Base-by-base conservation (phyloP, 2,329 filamentous ascomycete genomes). In the Pseudogymnoascus sp. region DNA sequence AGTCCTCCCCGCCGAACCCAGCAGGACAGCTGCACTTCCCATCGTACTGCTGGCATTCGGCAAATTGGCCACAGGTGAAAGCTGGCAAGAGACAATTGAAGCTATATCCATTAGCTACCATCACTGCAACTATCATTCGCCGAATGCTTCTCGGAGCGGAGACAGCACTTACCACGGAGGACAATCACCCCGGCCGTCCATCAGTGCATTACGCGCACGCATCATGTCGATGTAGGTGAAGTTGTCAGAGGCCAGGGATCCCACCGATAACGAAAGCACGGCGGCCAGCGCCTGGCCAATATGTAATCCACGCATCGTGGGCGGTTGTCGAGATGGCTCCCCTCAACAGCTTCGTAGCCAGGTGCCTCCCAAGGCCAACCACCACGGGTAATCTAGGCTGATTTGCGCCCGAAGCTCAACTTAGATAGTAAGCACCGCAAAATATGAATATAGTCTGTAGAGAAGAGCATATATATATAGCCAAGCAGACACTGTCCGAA, bases 31-130 rank as follows among this genome's bases (percentile, higher is more conserved):
- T 84, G 78, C 95, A 99, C 80, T 96, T 93, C 60, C 95, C 95
- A 71, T 91, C 96, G 72, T 87, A 92, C 71, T 89, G 86, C 75
- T 95, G 96, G 76, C 95, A 99, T 36, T 86, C 82, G 37, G 92
- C 89, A 74, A 89, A 99, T 77, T 99, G 95, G 66, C 90, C 87
- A 76, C 95, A 99, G 66, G 86, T 87, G 75, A 96, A 96, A 66
- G 90, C 91, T 28, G 95, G 93, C 14, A 99, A 84, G 64, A 97
- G 89, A 79, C 95, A 99, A 84, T 99, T 97, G 83, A 99, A 99
- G 80, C 95, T 93, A 68, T 38, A 7, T 53, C 2, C 38, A 28
- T 60, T 40, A 40, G 37, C 37, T 60, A 71, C 60, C 72, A 66
- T 60, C 56, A 28, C 28, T 56, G 3, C n/a, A 56, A 11, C 10